phyloP scores from a whole-genome alignment of 116 monocot species.

The Papilionanthe hybrid region DNA sequence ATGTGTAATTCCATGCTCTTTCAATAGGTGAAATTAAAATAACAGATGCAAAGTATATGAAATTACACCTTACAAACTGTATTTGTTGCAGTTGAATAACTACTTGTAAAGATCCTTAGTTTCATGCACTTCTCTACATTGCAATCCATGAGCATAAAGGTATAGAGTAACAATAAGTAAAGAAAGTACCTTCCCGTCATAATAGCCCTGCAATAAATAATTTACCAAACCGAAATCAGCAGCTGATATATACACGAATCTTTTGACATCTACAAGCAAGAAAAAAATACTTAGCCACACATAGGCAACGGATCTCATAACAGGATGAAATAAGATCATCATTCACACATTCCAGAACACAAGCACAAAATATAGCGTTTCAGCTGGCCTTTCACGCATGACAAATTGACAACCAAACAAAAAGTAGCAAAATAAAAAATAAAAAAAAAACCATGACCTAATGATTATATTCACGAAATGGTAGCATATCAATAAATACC shows the following conservation, averaged over 20 bases:
- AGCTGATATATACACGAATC: slow-evolving; percentile 95
- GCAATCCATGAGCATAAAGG: background rate
- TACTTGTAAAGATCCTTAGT: background rate
- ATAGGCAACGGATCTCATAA: background rate
- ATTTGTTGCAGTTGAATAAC: background rate
- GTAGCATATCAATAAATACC: slow-evolving; percentile 36
- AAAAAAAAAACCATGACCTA: background rate
- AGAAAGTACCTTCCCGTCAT: slow-evolving; percentile 84
- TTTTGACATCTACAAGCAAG: slow-evolving; percentile 70
- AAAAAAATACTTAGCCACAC: background rate
- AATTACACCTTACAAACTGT: background rate
- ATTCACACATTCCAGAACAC: background rate
- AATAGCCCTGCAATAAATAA: slow-evolving; percentile 84
- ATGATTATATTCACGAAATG: background rate
- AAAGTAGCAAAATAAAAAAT: background rate
- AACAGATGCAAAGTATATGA: background rate
- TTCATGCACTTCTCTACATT: background rate
- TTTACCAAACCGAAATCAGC: slow-evolving; percentile 91
- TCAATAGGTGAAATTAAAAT: background rate
- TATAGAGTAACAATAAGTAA: background rate
- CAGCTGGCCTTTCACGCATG: background rate
- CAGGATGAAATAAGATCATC: background rate
- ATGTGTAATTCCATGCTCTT: background rate
- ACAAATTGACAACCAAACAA: background rate
- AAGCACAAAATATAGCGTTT: background rate